These are phyloP conservation scores for Lactarius sanguifluus DNA, from an alignment of 768 basidiomycete genomes.

Conservation along the genomic window DNA sequence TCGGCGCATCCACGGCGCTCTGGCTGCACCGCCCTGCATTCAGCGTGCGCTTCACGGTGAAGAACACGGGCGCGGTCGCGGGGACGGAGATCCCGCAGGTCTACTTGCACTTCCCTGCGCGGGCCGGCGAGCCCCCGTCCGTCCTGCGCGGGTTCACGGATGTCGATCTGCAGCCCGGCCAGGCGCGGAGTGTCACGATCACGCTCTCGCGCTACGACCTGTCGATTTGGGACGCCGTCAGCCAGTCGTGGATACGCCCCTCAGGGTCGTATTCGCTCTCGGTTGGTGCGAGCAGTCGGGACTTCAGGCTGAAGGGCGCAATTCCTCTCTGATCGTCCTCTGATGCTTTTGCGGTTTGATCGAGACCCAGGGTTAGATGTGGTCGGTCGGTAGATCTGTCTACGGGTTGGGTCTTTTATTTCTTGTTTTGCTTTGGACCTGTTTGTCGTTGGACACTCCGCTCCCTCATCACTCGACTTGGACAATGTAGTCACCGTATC, in stretches of 20 bases:
- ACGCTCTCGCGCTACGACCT: constrained; percentile 31
- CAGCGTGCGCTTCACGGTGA: constrained; percentile 60
- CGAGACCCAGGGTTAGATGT: background rate
- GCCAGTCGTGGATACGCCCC: constrained; percentile 39
- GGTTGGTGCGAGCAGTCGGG: constrained; percentile 34
- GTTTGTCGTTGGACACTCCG: no score
- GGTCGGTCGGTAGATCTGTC: background rate
- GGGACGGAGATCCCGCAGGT: constrained; percentile 82
- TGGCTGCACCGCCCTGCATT: constrained; percentile 72
- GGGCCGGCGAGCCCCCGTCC: constrained; percentile 67
- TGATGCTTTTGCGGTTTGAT: background rate
- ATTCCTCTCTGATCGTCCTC: constrained; percentile 7
- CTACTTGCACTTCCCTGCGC: constrained; percentile 65
- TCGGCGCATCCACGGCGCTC: constrained; percentile 60
- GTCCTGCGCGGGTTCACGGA: constrained; percentile 44
- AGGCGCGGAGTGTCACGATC: constrained; percentile 28
- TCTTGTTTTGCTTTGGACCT: background rate
- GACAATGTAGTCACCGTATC: background rate
- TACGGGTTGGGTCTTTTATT: background rate
- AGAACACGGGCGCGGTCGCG: constrained; percentile 58
- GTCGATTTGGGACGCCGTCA: constrained; percentile 38
- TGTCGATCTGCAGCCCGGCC: constrained; percentile 29
- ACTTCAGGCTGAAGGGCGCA: constrained; percentile 19
- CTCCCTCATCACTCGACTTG: background rate
- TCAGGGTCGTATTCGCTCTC: constrained; percentile 35